Base-by-base conservation (phyloP, 345 rosid genomes). In the Psidium friedrichsthalianum region DNA sequence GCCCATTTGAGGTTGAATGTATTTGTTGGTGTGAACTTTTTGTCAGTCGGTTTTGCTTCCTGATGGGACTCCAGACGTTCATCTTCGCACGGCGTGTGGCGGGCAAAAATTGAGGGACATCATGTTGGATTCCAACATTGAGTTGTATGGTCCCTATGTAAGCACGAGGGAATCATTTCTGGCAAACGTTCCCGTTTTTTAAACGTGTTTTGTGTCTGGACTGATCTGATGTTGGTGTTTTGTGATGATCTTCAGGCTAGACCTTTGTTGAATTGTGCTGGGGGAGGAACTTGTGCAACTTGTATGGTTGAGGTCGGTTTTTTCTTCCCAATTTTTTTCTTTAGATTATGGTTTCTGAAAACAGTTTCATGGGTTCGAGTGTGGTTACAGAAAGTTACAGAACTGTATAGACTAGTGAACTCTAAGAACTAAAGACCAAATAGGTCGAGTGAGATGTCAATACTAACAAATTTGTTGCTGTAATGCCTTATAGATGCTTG, bases 91-190 rank as follows among this genome's bases (percentile, higher is more conserved):
- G 47, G 93, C 95, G 0, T 85, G 89, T 58, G 98, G 98, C 51
- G 99, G 98, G 78, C 94, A 95, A 90, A 95, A 96, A 84, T 98
- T 95, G n/a, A 94, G 99, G 88, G 92, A 95, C 84, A 90, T 95
- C 86, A 96, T 96, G 99, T 84, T 96, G 92, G 98, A 94, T 86
- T 42, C 89, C 32, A 91, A 96, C 87, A 90, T 96, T 74, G 99
- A 96, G 8, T 89, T 95, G 82, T 96, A 96, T 84, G 99, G 99
- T 87, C 98, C 99, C 47, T 94, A 96, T 84, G 99, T 95, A 90
- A 89, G 95, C 86, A 83, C 49, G 44, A 40, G 42, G 51, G 20
- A 61, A 87, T 57, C 27, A 69, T 81, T 11, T 49, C 16, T 16
- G 47, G 84, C 49, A 36, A 20, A 69, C 20, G 84, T 11, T 16